phyloP scores from a whole-genome alignment of 2,329 filamentous ascomycete species.

The Neonectria sp. region DNA sequence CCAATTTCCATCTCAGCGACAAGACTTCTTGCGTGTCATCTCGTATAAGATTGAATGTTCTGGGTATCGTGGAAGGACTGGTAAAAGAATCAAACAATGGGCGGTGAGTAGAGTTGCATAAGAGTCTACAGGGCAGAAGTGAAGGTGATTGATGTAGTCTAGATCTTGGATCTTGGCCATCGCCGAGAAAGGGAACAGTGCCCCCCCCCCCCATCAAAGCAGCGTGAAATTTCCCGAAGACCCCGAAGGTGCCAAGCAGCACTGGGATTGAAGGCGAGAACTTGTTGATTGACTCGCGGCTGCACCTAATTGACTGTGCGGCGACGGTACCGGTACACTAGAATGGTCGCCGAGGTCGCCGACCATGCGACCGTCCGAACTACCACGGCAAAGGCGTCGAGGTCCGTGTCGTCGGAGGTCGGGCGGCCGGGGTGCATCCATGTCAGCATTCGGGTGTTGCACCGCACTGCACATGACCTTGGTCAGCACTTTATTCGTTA shows the following conservation, averaged over 20 bases:
- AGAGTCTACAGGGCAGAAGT: neutral
- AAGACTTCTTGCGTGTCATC: neutral
- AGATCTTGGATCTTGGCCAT: neutral
- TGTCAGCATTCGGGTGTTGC: conserved; percentile 1
- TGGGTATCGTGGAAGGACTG: no score
- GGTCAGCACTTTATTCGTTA: conserved; percentile 8
- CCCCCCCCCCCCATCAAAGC: neutral
- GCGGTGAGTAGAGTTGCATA: no score
- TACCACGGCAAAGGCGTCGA: neutral
- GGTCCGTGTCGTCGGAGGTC: neutral
- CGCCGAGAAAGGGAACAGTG: neutral
- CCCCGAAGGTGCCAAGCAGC: neutral
- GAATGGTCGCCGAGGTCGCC: conserved; percentile 30
- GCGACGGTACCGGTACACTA: neutral
- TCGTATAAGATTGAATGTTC: no score
- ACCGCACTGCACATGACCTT: neutral
- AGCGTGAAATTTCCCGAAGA: neutral
- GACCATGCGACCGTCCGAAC: neutral
- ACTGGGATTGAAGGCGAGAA: neutral
- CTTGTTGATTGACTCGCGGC: neutral
- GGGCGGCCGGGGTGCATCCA: conserved; percentile 1
- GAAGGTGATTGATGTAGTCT: neutral
- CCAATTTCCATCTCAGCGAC: neutral
- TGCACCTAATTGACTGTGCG: neutral
- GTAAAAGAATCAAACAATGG: no score